Evolutionary conservation across 2,329 filamentous ascomycete species (phyloP).

Genomic region (Hymenoscyphus fructigenus): DNA sequence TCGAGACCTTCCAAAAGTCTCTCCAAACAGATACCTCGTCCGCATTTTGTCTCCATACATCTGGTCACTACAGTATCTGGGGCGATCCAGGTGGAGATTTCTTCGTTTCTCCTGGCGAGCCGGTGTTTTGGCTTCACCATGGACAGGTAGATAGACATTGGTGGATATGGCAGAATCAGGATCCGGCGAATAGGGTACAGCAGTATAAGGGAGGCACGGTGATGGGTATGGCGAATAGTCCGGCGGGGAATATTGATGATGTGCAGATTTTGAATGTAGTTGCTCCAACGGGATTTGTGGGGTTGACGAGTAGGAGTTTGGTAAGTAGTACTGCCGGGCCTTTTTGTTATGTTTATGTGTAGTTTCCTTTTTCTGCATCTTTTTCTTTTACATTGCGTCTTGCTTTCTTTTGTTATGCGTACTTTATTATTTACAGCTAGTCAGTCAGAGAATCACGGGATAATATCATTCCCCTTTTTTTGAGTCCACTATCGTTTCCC

Average conservation of each 20-base stretch:
- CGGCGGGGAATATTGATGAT: constrained; percentile 19
- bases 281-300: neutral
- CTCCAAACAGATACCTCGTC: constrained; percentile 8
- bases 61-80: constrained; percentile 15
- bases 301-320: constrained; percentile 15
- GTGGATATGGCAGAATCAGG: constrained; percentile 25
- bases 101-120: constrained; percentile 11
- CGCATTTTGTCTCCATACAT: constrained; percentile 12
- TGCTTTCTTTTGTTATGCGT: too few relatives aligned
- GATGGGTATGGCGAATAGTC: constrained; percentile 19
- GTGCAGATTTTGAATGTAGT: constrained; percentile 18
- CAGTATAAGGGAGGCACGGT: constrained; percentile 21
- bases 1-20: constrained; percentile 6
- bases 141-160: constrained; percentile 21
- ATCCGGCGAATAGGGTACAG: constrained; percentile 18
- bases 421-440: too few relatives aligned
- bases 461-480: too few relatives aligned
- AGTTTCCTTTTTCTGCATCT: neutral
- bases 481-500: neutral
- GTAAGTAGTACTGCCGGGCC: constrained; percentile 20
- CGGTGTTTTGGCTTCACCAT: constrained; percentile 15
- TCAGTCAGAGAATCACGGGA: too few relatives aligned
- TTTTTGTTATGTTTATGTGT: constrained; percentile 23
- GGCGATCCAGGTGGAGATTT: constrained; percentile 17
- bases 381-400: neutral